A percentile compares a stretch with the other conserved stretches of the same genome.
phyloP scores from a whole-genome alignment of 192 early-diverging fungal species.

The Coemansia erecta region DNA sequence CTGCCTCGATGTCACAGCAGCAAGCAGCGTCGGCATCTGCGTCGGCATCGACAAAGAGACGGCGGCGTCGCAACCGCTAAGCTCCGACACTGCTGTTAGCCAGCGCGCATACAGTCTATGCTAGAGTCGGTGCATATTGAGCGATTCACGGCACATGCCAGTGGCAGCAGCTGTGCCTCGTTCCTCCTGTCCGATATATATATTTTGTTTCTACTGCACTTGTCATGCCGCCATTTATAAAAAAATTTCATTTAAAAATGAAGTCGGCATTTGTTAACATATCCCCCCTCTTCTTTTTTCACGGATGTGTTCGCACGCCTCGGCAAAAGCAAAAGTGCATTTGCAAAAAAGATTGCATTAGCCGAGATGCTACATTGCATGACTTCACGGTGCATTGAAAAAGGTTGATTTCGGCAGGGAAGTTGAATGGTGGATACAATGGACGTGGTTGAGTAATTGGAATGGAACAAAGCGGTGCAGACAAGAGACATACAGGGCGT shows the following conservation, averaged over 20 bases:
- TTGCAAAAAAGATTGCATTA: not conserved
- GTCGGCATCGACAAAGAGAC: constrained; percentile 1
- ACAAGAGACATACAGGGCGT: too few species aligned
- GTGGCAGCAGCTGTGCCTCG: too few species aligned
- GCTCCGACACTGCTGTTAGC: not conserved
- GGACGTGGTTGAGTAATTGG: too few species aligned
- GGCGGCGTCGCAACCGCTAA: constrained; percentile 9
- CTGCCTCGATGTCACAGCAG: too few species aligned
- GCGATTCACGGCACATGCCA: not conserved
- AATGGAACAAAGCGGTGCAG: too few species aligned
- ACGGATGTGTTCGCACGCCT: not conserved
- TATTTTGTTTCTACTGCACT: not conserved
- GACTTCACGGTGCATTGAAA: too few species aligned
- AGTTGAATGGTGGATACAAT: too few species aligned
- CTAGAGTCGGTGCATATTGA: not conserved
- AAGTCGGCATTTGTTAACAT: too few species aligned
- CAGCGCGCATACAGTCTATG: not conserved
- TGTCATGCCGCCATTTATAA: not conserved
- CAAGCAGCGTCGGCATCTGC: not conserved
- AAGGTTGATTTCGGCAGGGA: too few species aligned
- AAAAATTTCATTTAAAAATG: not conserved
- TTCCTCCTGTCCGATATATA: too few species aligned
- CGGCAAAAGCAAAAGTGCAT: not conserved
- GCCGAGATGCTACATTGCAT: not conserved
- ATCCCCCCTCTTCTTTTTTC: too few species aligned